Evolutionary conservation across 208 protist species (phyloP), one percentile per base, ranked within the genome.

Genomic region (Naegleria gruberi): DNA sequence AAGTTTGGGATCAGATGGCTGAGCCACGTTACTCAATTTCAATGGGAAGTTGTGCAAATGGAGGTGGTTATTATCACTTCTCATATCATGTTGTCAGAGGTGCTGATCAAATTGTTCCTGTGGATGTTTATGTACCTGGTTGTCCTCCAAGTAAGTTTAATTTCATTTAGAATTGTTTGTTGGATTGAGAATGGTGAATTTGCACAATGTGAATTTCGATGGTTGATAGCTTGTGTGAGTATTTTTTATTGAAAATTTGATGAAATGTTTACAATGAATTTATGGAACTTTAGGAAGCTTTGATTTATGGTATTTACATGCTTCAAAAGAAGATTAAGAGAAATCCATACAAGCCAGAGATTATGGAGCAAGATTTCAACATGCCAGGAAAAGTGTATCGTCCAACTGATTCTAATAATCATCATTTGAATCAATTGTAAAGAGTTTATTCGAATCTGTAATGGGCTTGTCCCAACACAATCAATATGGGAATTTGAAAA

Each of bases 41-140:
- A 42, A 98, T 98, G 97, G 83, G 92, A 92, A 97, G 94, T 92
- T 99, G 98, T 92, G 98, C 98, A 40, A 99, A 99, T 94, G 98
- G 98, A 91, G 98, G 97, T 90, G 98, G 98, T 30, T 99, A 99
- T 94, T 99, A 99, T 92, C 98, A 99, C 94, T 99, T 99, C 94
- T 98, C 96, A 10, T 99, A 99, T 93, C 90, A 97, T 44, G 97
- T 98, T 65, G 96, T 99, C 17, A 95, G 97, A 84, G 98, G 98
- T 55, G 99, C 98, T 92, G 98, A 99, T 92, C 95, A 97, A 82
- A 97, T 98, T 73, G 98, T 99, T 57, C 98, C 98, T 81, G 98
- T 99, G 7, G 98, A 99, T 94, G 97, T 99, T 91, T 99, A 98
- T 95, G 98, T 99, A 81, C 98, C 98, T 87, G 98, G 98, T 87